Conservation (phyloP, 163 green algal species). For the Volvox carteri region DNA sequence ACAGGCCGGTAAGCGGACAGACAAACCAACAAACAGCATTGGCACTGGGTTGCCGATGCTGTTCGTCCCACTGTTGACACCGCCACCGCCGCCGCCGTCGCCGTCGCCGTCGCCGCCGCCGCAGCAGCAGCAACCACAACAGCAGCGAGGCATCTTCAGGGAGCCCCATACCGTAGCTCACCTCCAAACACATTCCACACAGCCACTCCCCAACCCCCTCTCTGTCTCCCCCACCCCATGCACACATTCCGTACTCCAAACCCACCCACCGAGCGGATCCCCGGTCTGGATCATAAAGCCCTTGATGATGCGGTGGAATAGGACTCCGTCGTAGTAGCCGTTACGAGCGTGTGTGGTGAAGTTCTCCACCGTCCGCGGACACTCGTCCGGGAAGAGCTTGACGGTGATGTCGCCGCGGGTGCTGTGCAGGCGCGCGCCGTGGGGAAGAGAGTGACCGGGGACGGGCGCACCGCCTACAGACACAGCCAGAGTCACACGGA, state of each 20-base stretch:
- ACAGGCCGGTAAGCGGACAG: too few relatives aligned
- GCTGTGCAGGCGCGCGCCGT: slow-evolving; percentile 88
- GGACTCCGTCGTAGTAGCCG: slow-evolving; percentile 91
- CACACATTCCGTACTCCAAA: too few relatives aligned
- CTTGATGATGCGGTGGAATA: slow-evolving; percentile 99
- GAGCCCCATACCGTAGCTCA: too few relatives aligned
- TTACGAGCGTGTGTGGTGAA: slow-evolving; percentile 94
- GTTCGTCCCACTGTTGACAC: too few relatives aligned
- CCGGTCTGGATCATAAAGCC: slow-evolving; percentile 99
- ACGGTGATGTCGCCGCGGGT: slow-evolving; percentile 94
- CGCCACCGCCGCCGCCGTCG: too few relatives aligned
- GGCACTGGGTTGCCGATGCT: too few relatives aligned
- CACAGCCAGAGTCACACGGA: too few relatives aligned
- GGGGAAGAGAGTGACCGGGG: slow-evolving; percentile 69
- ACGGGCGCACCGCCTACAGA: slow-evolving; percentile 38
- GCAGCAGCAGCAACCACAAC: too few relatives aligned
- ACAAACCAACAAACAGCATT: too few relatives aligned
- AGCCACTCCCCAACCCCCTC: not conserved
- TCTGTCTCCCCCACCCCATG: not conserved
- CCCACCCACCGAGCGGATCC: slow-evolving; percentile 78
- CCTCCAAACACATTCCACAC: not conserved
- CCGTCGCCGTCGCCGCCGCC: too few relatives aligned
- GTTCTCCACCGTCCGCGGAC: slow-evolving; percentile 97
- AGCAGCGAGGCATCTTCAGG: too few relatives aligned
- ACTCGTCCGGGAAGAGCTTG: slow-evolving; percentile 96